Evolutionary conservation across 2,329 filamentous ascomycete genomes (phyloP), one percentile per base, ranked within the genome.

Genomic region (Teratosphaeria epicoccoides): DNA sequence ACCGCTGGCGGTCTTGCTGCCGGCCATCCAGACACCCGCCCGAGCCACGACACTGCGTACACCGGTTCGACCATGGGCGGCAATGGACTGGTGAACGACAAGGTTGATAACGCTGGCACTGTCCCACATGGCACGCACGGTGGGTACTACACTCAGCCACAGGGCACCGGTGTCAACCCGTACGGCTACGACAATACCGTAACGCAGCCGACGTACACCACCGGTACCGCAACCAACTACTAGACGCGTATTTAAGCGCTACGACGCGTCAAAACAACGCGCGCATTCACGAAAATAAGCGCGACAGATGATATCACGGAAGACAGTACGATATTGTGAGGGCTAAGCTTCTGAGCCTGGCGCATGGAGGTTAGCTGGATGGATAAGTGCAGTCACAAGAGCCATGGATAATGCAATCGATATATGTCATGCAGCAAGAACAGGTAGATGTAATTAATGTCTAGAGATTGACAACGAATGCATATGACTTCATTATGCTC

Each of bases 21-120:
- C 50, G 62, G 55, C 51, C 54, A 57, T 55, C 60, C 56, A 44
- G 67, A 71, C 56, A 65, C 68, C 45, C 70, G 75, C 50, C 71
- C 73, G 24, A 71, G 67, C 50, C 70, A 75, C 59, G 76, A 78
- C 55, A 77, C 76, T 40, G 73, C 68, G 24, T 73, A 72, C 63
- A 75, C 73, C 28, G 73, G 74, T 48, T 73, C 73, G 12, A 78
- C 75, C 20, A 70, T 74, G 47, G 68, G 65, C 29, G 61, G 60
- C 17, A 61, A 66, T 53, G 62, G 63, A 22, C 49, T 62, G 26
- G 57, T 61, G 12, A 56, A 60, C 51, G 60, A 61, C 49, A 63
- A 63, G 54, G 51, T 54, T 37, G 56, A 72, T 49, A 28, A 25
- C 24, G 17, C 20, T 17, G 9, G 29, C 20, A 14, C 14, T 14